Conservation (phyloP, 352 stramenopile species). For the Pythium biforme region DNA sequence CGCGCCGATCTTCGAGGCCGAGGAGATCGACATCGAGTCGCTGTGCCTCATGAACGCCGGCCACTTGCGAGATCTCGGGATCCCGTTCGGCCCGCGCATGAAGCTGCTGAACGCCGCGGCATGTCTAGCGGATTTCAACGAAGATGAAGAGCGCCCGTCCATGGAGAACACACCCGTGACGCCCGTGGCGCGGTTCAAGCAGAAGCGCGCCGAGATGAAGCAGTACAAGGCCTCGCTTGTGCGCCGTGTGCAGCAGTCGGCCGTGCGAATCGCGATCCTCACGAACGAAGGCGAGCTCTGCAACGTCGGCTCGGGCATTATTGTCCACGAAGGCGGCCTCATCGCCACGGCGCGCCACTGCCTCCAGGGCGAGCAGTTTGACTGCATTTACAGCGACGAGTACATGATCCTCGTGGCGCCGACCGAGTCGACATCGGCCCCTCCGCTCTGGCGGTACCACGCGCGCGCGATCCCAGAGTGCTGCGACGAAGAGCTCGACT, state of each 20-base stretch:
- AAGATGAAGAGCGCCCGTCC: constrained; percentile 71
- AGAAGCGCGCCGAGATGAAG: constrained; percentile 82
- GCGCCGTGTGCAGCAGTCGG: constrained; percentile 82
- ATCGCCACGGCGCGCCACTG: constrained; percentile 81
- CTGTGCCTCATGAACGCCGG: constrained; percentile 86
- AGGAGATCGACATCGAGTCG: constrained; percentile 88
- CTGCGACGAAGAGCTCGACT: constrained; percentile 83
- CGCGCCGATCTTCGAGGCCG: constrained; percentile 80
- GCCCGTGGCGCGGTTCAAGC: constrained; percentile 76
- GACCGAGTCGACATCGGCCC: constrained; percentile 76
- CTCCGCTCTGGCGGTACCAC: constrained; percentile 85
- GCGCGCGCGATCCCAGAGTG: constrained; percentile 77
- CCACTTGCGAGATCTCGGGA: constrained; percentile 77
- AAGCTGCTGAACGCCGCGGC: constrained; percentile 83
- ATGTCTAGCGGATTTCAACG: constrained; percentile 80
- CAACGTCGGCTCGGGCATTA: constrained; percentile 86
- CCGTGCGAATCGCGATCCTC: constrained; percentile 81
- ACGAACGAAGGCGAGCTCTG: constrained; percentile 83
- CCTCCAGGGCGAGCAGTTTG: constrained; percentile 81
- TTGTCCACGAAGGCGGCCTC: constrained; percentile 78
- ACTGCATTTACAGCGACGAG: constrained; percentile 86
- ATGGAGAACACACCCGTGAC: constrained; percentile 65
- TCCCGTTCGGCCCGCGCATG: constrained; percentile 81
- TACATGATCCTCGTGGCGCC: constrained; percentile 86
- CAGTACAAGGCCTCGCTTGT: constrained; percentile 84